Conservation (phyloP, 2,329 filamentous ascomycete genomes). For the Talaromyces sp. region DNA sequence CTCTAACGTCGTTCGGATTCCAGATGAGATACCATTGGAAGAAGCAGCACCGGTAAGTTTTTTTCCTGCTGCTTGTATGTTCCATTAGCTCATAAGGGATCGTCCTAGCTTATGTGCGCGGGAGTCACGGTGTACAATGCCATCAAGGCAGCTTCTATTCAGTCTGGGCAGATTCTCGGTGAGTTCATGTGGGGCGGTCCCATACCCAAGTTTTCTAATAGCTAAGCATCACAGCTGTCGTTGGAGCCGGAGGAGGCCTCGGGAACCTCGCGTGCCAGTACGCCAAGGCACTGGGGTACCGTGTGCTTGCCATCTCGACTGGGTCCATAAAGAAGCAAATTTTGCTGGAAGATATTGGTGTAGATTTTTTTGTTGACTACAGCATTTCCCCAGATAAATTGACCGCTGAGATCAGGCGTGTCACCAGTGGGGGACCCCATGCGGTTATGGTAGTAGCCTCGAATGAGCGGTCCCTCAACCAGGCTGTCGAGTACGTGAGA, state of each 20-base stretch:
- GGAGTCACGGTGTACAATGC: slow-evolving; percentile 89
- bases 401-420: slow-evolving; percentile 73
- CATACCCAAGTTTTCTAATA: too few relatives aligned
- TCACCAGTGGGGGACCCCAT: slow-evolving; percentile 78
- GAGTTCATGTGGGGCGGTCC: too few relatives aligned
- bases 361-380: slow-evolving; percentile 68
- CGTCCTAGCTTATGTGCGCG: slow-evolving; percentile 64
- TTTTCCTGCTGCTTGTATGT: too few relatives aligned
- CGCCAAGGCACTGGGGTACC: slow-evolving; percentile 83
- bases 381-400: slow-evolving; percentile 63
- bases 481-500: slow-evolving; percentile 80
- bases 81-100: too few relatives aligned
- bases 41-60: slow-evolving; percentile 59
- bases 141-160: slow-evolving; percentile 75
- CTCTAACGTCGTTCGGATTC: slow-evolving; percentile 76
- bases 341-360: slow-evolving; percentile 63
- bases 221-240: slow-evolving; percentile 55
- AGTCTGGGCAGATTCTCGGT: slow-evolving; percentile 67
- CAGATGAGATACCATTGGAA: slow-evolving; percentile 72
- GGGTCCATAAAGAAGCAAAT: slow-evolving; percentile 76
- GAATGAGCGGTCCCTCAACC: slow-evolving; percentile 85
- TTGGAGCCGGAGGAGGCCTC: slow-evolving; percentile 81
- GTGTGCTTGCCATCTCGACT: slow-evolving; percentile 75
- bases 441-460: slow-evolving; percentile 81
- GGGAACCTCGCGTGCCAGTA: slow-evolving; percentile 80